phyloP scores from a whole-genome alignment of 2,329 filamentous ascomycete genomes.

The Xylaria polymorpha region DNA sequence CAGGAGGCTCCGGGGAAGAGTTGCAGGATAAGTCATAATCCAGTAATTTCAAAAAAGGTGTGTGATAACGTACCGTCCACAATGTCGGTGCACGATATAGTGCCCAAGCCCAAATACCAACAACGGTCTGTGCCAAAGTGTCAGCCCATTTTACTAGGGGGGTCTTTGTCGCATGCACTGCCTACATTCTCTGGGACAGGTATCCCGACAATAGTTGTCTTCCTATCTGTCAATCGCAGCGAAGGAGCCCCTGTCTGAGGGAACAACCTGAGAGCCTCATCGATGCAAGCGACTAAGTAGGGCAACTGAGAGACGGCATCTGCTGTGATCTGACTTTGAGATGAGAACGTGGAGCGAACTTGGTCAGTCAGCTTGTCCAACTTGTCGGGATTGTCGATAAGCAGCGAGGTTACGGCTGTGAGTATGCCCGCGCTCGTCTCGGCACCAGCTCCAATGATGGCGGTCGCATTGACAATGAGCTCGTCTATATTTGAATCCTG shows the following conservation, averaged over 20 bases:
- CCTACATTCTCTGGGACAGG: slow-evolving; percentile 32
- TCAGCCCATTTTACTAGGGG: slow-evolving; percentile 1
- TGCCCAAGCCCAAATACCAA: slow-evolving; percentile 31
- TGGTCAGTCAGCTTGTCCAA: slow-evolving; percentile 54
- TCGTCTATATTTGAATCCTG: slow-evolving; percentile 30
- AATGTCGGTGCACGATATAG: slow-evolving; percentile 31
- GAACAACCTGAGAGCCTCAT: slow-evolving; percentile 52
- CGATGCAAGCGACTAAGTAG: slow-evolving; percentile 50
- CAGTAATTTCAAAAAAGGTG: background rate
- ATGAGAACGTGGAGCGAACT: slow-evolving; percentile 54
- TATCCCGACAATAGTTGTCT: slow-evolving; percentile 26
- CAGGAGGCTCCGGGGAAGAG: too few species aligned
- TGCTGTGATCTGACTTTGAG: slow-evolving; percentile 50
- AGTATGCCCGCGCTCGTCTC: slow-evolving; percentile 56
- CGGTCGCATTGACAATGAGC: slow-evolving; percentile 21
- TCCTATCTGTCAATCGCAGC: slow-evolving; percentile 25
- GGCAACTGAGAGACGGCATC: slow-evolving; percentile 41
- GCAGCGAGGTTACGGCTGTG: slow-evolving; percentile 53
- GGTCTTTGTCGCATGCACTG: background rate
- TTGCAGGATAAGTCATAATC: too few species aligned
- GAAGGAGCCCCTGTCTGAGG: slow-evolving; percentile 47
- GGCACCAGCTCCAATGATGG: slow-evolving; percentile 56
- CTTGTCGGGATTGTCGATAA: slow-evolving; percentile 52
- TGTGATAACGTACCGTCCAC: slow-evolving; percentile 24
- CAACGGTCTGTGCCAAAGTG: slow-evolving; percentile 26